These are phyloP conservation scores for Umbilicus rupestris DNA, from an alignment of 164 flowering plant species.

Conservation along the genomic window DNA sequence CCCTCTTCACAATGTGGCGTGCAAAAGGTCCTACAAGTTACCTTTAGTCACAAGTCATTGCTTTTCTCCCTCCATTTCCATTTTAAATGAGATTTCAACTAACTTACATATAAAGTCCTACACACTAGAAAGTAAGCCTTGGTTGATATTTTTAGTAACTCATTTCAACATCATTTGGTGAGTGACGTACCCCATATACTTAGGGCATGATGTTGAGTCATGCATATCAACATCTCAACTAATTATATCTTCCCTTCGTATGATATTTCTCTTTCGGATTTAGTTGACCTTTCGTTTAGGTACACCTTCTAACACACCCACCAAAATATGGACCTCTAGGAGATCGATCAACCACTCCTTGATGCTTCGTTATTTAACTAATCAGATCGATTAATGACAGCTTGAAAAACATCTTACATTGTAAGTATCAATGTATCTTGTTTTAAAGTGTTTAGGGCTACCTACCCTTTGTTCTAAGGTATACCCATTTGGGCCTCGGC, in stretches of 20 bases:
- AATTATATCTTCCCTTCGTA: not conserved
- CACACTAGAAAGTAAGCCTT: not conserved
- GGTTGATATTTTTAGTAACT: not conserved
- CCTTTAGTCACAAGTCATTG: conserved; percentile 4
- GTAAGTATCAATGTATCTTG: not conserved
- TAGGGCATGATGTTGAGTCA: not conserved
- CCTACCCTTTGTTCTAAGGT: too few species aligned
- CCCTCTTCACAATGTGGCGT: not conserved
- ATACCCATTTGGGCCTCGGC: too few species aligned
- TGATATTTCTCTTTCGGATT: not conserved
- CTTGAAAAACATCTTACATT: not conserved
- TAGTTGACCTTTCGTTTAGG: conserved; percentile 3
- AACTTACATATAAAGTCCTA: too few species aligned
- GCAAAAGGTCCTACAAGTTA: not conserved
- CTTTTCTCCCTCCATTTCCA: not conserved
- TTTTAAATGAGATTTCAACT: too few species aligned
- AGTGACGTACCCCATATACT: not conserved
- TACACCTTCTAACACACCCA: conserved; percentile 1
- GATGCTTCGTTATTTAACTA: not conserved
- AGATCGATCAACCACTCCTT: not conserved
- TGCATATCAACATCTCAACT: not conserved
- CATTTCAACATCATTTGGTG: conserved; percentile 5
- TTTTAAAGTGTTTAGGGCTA: too few species aligned
- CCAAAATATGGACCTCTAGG: not conserved
- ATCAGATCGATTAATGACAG: not conserved